Conservation (phyloP, 768 basidiomycete genomes). For the Heimioporus sp. region DNA sequence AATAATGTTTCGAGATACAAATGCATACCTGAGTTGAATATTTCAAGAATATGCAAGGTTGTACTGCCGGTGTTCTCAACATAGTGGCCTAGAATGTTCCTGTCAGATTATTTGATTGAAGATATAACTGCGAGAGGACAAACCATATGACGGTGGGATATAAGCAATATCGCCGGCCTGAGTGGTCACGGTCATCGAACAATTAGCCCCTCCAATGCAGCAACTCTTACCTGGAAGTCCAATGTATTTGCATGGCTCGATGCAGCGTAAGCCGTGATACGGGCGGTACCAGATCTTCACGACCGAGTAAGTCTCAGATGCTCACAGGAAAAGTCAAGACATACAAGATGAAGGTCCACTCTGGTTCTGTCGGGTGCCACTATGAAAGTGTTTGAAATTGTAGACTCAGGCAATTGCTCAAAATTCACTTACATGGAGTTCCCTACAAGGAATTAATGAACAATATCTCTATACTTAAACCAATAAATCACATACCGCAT, state of each 20-base stretch:
- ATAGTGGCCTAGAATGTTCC: conserved; percentile 49
- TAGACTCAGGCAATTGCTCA: not conserved
- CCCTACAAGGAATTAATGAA: conserved; percentile 25
- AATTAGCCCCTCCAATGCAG: not conserved
- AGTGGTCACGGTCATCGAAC: conserved; percentile 10
- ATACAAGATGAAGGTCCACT: conserved; percentile 45
- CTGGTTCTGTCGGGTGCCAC: conserved; percentile 54
- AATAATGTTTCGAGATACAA: too few species aligned
- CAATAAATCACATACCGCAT: conserved; percentile 42
- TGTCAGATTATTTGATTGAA: not conserved
- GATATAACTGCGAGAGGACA: not conserved
- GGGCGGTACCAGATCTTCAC: conserved; percentile 37
- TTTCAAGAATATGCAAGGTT: conserved; percentile 57
- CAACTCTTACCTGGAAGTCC: conserved; percentile 39
- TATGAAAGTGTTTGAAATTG: conserved; percentile 8
- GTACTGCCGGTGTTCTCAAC: conserved; percentile 65
- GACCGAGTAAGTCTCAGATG: not conserved
- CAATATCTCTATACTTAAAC: not conserved
- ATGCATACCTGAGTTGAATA: conserved; percentile 51
- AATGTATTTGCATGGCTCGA: conserved; percentile 39
- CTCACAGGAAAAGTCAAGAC: not conserved
- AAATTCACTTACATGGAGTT: conserved; percentile 41
- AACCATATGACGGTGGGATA: conserved; percentile 23
- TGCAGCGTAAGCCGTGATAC: conserved; percentile 44
- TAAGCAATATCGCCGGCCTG: conserved; percentile 30